These are phyloP conservation scores for Podaxis sp. DNA, from an alignment of 768 basidiomycete genomes.

Conservation along the genomic window DNA sequence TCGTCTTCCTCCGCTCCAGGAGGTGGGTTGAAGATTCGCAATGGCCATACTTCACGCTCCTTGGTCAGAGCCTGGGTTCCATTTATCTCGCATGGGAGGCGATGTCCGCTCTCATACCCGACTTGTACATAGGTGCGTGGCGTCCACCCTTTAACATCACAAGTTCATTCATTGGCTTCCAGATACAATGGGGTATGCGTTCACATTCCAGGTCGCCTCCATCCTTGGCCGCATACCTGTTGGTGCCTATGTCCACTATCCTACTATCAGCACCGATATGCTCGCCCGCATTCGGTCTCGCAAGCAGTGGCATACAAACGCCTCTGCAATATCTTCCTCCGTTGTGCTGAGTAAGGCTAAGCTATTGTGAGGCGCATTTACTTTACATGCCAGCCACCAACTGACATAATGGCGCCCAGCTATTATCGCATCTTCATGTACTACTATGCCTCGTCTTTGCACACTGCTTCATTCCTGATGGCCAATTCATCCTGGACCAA, in stretches of 20 bases:
- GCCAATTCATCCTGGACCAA: conserved; percentile 97
- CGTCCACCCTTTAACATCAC: not conserved
- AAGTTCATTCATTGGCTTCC: not conserved
- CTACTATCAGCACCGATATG: conserved; percentile 95
- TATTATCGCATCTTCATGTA: conserved; percentile 90
- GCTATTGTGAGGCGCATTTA: conserved; percentile 46
- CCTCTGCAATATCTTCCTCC: conserved; percentile 50
- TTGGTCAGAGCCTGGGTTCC: conserved; percentile 89
- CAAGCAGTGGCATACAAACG: conserved; percentile 58
- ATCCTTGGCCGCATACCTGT: conserved; percentile 64
- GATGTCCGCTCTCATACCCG: conserved; percentile 72
- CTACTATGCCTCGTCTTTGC: conserved; percentile 73
- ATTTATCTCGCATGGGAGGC: conserved; percentile 83
- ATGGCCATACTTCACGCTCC: conserved; percentile 88
- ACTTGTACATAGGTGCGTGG: conserved; percentile 80
- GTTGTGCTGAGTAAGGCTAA: conserved; percentile 53
- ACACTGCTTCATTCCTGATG: conserved; percentile 74
- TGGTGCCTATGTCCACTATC: conserved; percentile 94
- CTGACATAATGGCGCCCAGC: conserved; percentile 30
- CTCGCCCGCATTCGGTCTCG: conserved; percentile 69
- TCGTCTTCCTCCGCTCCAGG: conserved; percentile 75
- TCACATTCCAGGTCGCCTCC: conserved; percentile 79
- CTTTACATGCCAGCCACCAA: not conserved
- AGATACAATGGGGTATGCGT: conserved; percentile 99
- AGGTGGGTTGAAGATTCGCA: conserved; percentile 71